Evolutionary conservation across 106 monocot genomes (phyloP), one percentile per base, ranked within the genome.

Genomic region (Dioscorea zingiberensis): DNA sequence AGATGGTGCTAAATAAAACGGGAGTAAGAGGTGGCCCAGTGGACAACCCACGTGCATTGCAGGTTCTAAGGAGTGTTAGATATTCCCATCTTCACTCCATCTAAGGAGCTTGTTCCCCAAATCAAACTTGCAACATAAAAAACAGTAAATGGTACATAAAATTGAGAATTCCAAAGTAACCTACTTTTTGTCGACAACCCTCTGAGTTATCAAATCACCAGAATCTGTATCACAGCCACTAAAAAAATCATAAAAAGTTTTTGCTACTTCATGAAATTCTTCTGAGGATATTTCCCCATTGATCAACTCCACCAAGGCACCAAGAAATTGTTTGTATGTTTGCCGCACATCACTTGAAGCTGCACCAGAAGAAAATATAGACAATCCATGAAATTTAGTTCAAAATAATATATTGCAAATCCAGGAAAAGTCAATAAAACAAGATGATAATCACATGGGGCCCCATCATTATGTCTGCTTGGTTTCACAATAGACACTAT

Each of bases 311-410:
- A 81, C 77, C 22, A 95, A 58, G 44, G 79, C 72, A 62, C 76
- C 83, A 57, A 95, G 65, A 76, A 74, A 88, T 64, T 85, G 80
- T 49, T 47, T 95, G 32, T 81, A 95, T 54, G 88, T 79, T 81
- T 88, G 83, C 1, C 81, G 76, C 32, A 91, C 67, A 21, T 85
- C 85, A 65, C 64, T 81, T 25, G 95, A 81, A 76, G 85, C 91
- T 95, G 85, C 32, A 66, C 11, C 53, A 73, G 44, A 73, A 48
- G 14, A 68, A 29, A 38, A 57, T 59, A 60, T 25, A 13, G 3
- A 71, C 29, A 51, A 23, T 54, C 28, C 27, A 21, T 23, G 45
- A 15, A 66, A 44, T 30, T 58, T 23, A 10, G 60, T 38, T 32
- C 47, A 76, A 51, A 57, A 63, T 15, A 58, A 59, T 22, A 71